Conservation (phyloP, 139 green algal genomes). For the Raphidocelis subcapitata region DNA sequence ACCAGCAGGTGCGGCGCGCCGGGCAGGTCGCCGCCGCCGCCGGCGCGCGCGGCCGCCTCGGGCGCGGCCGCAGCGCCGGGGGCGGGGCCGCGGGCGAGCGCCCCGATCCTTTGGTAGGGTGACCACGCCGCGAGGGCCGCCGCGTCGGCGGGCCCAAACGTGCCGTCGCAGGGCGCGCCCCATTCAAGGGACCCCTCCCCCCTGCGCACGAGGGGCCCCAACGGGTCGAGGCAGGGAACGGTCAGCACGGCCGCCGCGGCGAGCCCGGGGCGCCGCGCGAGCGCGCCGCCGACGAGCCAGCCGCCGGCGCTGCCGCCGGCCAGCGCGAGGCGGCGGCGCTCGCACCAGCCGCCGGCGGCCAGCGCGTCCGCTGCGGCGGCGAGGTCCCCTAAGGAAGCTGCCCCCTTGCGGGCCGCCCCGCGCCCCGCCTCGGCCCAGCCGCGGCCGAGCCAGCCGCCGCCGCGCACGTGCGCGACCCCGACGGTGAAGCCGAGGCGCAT, state of each 20-base stretch:
- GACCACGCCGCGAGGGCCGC: not conserved
- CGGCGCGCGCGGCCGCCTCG: not conserved
- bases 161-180: no score
- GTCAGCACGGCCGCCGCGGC: conserved; percentile 21
- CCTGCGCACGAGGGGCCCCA: conserved; percentile 13
- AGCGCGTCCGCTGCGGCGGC: not conserved
- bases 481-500: conserved; percentile 12
- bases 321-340: not conserved
- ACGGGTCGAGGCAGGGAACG: conserved; percentile 20
- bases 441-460: conserved; percentile 19
- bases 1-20: conserved; percentile 16
- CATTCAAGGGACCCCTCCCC: conserved; percentile 4
- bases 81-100: no score
- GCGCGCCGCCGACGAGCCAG: conserved; percentile 10
- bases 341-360: not conserved
- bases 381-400: not conserved
- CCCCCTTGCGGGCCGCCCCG: not conserved
- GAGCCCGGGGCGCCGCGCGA: not conserved
- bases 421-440: conserved; percentile 14
- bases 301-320: conserved; percentile 6
- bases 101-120: not conserved
- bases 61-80: conserved; percentile 7
- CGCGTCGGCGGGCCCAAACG: not conserved
- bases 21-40: not conserved
- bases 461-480: conserved; percentile 21